These are phyloP conservation scores for Onygena corvina DNA, from an alignment of 2,329 filamentous ascomycete genomes.

Conservation along the genomic window DNA sequence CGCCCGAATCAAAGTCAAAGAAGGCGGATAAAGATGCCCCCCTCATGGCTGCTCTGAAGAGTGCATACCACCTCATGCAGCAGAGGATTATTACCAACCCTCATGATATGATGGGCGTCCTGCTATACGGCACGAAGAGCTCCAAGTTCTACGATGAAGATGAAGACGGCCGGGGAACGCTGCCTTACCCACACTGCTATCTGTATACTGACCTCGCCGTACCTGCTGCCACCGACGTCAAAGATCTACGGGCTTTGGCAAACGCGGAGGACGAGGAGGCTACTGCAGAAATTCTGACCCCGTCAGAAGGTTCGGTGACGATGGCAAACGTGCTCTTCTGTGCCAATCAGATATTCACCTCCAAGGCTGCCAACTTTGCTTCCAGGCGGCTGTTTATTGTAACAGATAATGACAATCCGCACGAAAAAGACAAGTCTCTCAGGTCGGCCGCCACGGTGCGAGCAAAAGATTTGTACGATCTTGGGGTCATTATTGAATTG, in stretches of 20 bases:
- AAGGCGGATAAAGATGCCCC: constrained; percentile 69
- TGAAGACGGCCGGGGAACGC: constrained; percentile 42
- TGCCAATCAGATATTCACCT: constrained; percentile 92
- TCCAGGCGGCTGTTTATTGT: constrained; percentile 90
- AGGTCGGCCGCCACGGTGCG: constrained; percentile 69
- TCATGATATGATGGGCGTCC: constrained; percentile 90
- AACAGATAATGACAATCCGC: constrained; percentile 84
- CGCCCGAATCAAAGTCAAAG: constrained; percentile 54
- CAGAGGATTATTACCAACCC: constrained; percentile 96
- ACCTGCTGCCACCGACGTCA: constrained; percentile 77
- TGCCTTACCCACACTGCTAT: constrained; percentile 82
- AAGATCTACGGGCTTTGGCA: constrained; percentile 59
- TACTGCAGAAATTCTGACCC: constrained; percentile 54
- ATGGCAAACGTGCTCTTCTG: constrained; percentile 91
- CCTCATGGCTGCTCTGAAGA: constrained; percentile 75
- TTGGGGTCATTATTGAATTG: constrained; percentile 81
- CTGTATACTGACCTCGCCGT: constrained; percentile 78
- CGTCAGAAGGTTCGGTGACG: constrained; percentile 54
- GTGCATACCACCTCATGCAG: constrained; percentile 89
- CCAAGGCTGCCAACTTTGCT: constrained; percentile 84
- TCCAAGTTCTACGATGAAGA: constrained; percentile 64
- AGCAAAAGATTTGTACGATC: constrained; percentile 88
- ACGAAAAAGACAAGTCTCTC: constrained; percentile 57
- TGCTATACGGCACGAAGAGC: constrained; percentile 80
- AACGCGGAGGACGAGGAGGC: constrained; percentile 72